These are phyloP conservation scores for Crithidia bombi DNA, from an alignment of 208 protist species.

Conservation along the genomic window DNA sequence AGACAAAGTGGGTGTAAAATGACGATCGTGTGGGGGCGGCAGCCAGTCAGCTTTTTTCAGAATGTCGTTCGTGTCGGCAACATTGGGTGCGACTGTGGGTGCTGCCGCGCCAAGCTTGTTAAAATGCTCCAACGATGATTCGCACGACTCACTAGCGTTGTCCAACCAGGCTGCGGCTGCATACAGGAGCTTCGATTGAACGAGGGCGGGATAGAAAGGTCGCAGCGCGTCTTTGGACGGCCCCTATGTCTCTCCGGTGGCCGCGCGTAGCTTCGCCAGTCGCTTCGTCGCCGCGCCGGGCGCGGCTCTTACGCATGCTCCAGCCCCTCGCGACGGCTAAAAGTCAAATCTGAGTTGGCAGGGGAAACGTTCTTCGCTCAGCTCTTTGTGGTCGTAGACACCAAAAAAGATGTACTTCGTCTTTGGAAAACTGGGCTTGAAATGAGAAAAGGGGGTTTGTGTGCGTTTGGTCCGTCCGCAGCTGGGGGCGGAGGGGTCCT, in stretches of 20 bases:
- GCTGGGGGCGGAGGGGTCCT: too few relatives aligned
- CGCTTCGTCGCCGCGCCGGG: neutral
- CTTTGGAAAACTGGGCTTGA: too few relatives aligned
- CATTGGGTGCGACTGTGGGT: neutral
- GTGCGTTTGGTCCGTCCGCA: too few relatives aligned
- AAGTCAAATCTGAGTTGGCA: neutral
- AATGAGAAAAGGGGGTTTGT: too few relatives aligned
- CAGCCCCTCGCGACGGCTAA: neutral
- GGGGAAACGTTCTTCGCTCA: neutral
- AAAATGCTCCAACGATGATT: neutral
- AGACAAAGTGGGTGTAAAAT: neutral
- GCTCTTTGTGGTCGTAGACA: neutral
- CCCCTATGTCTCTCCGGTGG: neutral
- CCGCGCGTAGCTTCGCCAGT: neutral
- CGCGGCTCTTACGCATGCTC: neutral
- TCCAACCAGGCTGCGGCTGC: neutral
- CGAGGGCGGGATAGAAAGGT: neutral
- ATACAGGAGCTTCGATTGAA: neutral
- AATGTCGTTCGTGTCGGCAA: neutral
- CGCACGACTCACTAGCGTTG: neutral
- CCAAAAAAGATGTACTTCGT: neutral
- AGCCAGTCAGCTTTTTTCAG: slow-evolving; percentile 1
- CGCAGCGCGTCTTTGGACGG: neutral
- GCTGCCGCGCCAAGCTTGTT: neutral
- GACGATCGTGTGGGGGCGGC: neutral